phyloP scores from a whole-genome alignment of 768 basidiomycete genomes.

The Agrocybe praecox region DNA sequence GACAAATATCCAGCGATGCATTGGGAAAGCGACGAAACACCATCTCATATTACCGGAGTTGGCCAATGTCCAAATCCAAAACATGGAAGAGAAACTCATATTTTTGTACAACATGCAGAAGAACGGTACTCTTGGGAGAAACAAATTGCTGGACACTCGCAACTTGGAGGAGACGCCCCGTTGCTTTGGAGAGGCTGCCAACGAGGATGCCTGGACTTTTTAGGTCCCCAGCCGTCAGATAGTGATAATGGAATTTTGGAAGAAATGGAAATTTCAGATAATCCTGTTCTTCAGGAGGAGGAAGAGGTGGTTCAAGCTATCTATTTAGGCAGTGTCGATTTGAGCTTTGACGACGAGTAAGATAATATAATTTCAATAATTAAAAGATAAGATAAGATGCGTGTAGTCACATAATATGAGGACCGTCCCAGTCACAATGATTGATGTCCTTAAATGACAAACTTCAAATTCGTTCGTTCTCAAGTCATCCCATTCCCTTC shows the following conservation, averaged over 20 bases:
- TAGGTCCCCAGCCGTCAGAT: constrained; percentile 28
- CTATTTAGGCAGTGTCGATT: constrained; percentile 16
- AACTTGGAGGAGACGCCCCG: constrained; percentile 58
- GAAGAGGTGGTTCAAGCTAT: constrained; percentile 21
- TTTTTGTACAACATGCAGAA: constrained; percentile 61
- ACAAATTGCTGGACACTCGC: constrained; percentile 47
- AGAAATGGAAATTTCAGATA: neutral
- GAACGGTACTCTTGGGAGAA: constrained; percentile 70
- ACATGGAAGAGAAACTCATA: constrained; percentile 30
- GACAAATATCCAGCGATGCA: constrained; percentile 16
- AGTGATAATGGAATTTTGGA: neutral
- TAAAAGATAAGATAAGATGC: constrained; percentile 20
- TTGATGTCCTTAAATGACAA: constrained; percentile 3
- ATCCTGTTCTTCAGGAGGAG: neutral
- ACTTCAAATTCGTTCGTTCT: neutral
- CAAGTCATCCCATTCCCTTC: neutral
- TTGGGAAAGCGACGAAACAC: constrained; percentile 19
- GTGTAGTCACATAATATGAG: constrained; percentile 18
- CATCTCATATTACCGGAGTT: constrained; percentile 30
- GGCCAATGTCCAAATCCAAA: constrained; percentile 53
- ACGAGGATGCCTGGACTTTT: constrained; percentile 62
- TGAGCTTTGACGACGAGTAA: constrained; percentile 24
- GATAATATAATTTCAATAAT: neutral
- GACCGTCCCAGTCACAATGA: constrained; percentile 28
- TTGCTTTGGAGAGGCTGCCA: constrained; percentile 71